A percentile compares a stretch with the other conserved stretches of the same genome.
Evolutionary conservation across 1,284 basidiomycete genomes (phyloP).

Genomic region (Bondarzewia mesenterica): DNA sequence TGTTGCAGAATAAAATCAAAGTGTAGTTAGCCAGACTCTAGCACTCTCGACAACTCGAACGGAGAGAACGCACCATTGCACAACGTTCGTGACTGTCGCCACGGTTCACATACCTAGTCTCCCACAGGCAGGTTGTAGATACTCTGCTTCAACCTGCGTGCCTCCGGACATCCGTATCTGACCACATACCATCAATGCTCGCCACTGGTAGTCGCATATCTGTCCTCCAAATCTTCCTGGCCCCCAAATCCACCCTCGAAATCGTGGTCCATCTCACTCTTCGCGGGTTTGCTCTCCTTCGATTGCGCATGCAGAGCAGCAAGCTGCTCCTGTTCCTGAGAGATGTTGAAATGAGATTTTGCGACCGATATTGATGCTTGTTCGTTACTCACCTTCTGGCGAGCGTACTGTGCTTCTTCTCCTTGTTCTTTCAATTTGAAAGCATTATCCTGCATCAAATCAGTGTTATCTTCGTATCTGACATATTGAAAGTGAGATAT

Average conservation of each 20-base stretch:
- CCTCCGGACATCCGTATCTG: no score
- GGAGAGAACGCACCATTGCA: no score
- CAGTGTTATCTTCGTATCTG: not conserved
- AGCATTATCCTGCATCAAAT: conserved; percentile 16
- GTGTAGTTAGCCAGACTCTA: no score
- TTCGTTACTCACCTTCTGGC: conserved; percentile 19
- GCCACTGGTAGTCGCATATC: conserved; percentile 38
- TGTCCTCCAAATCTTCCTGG: conserved; percentile 41
- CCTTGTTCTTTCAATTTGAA: conserved; percentile 25
- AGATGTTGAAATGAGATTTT: not conserved
- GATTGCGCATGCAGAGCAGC: conserved; percentile 18
- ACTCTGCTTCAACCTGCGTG: not conserved
- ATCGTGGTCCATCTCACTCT: conserved; percentile 17
- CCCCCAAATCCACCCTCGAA: conserved; percentile 42
- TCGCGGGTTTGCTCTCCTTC: conserved; percentile 7
- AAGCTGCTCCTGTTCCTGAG: conserved; percentile 25
- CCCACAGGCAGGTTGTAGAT: not conserved
- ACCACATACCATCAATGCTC: conserved; percentile 29
- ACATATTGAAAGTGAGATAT: not conserved
- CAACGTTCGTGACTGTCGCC: no score
- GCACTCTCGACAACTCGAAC: no score
- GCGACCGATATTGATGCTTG: not conserved
- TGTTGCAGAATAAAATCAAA: no score
- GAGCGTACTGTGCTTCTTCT: conserved; percentile 24
- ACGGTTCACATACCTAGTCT: no score